Evolutionary conservation across 129 eudicot species (phyloP).

Genomic region (Ambrosia trifida): DNA sequence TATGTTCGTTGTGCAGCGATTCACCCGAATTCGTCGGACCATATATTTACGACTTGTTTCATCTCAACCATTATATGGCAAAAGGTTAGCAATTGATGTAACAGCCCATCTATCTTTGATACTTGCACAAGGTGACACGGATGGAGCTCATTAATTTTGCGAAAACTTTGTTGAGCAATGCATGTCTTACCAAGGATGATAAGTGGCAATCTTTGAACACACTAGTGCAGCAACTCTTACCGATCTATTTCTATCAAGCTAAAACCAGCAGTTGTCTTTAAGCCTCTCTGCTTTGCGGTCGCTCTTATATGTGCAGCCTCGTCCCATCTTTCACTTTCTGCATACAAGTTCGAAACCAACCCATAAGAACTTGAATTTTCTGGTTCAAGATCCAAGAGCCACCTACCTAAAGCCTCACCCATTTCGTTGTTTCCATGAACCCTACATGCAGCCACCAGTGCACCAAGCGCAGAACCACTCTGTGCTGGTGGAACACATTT

Average conservation of each 20-base stretch:
- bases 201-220: too few relatives aligned
- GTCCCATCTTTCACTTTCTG: slow-evolving; percentile 55
- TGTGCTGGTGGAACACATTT: slow-evolving; percentile 31
- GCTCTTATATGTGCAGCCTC: slow-evolving; percentile 48
- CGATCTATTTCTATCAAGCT: slow-evolving; percentile 47
- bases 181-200: too few relatives aligned
- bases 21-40: too few relatives aligned
- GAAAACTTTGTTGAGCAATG: too few relatives aligned
- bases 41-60: too few relatives aligned
- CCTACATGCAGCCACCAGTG: slow-evolving; percentile 65
- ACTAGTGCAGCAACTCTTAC: background rate
- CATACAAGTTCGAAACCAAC: slow-evolving; percentile 52
- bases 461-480: slow-evolving; percentile 45
- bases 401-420: slow-evolving; percentile 51
- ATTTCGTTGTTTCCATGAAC: slow-evolving; percentile 48
- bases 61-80: too few relatives aligned
- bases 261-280: slow-evolving; percentile 46
- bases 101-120: too few relatives aligned
- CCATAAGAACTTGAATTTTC: slow-evolving; percentile 49
- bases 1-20: too few relatives aligned
- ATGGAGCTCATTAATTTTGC: too few relatives aligned
- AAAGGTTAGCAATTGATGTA: too few relatives aligned
- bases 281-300: slow-evolving; percentile 44
- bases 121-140: too few relatives aligned
- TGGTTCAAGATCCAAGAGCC: slow-evolving; percentile 55